Conservation (phyloP, 176 grass and related monocot genomes). For the barley (Hordeum vulgare) region MorexV3_pseudomolecules_assembly NC_058524.1:404613796-404614295, state of each 20-base stretch:
- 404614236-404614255: neutral
- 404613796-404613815: neutral
- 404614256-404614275: neutral
- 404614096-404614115: neutral
- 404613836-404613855: neutral
- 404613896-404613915: neutral
- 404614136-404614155: neutral
- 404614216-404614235: neutral
- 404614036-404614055: neutral
- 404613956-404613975: conserved; percentile 44
- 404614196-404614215: neutral
- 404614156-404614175: neutral
- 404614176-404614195: neutral
- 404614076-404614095: neutral
- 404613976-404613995: neutral
- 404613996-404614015: neutral
- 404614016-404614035: neutral
- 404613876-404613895: neutral
- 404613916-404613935: conserved; percentile 23
- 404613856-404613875: conserved; percentile 6
- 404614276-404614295: neutral
- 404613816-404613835: neutral
- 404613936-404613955: conserved; percentile 42
- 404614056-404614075: neutral
- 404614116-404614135: neutral